Percentiles rank a stretch among this genome's conserved stretches.
phyloP scores from a whole-genome alignment of 2,329 filamentous ascomycete species.

The Xylariaceae sp. region DNA sequence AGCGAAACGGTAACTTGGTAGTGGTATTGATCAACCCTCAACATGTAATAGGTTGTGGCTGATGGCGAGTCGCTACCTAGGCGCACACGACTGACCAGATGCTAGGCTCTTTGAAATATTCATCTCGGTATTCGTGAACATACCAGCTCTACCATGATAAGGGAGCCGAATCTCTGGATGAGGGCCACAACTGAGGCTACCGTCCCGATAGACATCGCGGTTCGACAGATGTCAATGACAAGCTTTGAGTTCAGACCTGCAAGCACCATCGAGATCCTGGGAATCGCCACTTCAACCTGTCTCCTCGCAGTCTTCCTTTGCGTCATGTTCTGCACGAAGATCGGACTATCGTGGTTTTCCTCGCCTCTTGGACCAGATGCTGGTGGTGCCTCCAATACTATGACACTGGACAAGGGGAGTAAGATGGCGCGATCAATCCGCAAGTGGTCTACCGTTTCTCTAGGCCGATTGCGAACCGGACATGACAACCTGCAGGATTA shows the following conservation, averaged over 20 bases:
- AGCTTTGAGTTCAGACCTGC: constrained; percentile 7
- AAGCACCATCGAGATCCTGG: constrained; percentile 12
- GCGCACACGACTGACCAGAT: neutral
- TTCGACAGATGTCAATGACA: constrained; percentile 6
- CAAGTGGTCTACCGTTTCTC: neutral
- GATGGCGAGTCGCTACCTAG: neutral
- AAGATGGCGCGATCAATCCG: neutral
- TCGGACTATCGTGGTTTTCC: neutral
- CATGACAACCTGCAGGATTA: neutral
- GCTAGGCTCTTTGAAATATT: neutral
- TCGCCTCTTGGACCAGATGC: neutral
- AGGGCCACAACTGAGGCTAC: neutral
- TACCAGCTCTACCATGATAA: neutral
- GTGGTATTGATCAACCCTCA: neutral
- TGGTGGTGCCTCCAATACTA: neutral
- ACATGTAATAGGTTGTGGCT: neutral
- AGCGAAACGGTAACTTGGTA: neutral
- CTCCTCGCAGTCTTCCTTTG: constrained; percentile 15
- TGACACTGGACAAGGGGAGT: neutral
- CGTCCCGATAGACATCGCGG: neutral
- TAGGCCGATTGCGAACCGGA: neutral
- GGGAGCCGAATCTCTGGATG: neutral
- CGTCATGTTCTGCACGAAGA: constrained; percentile 4
- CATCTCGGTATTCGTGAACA: neutral
- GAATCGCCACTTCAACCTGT: constrained; percentile 14